Evolutionary conservation across 331 rosid genomes (phyloP), one percentile per base, ranked within the genome.

Genomic region (Arachis monticola): DNA sequence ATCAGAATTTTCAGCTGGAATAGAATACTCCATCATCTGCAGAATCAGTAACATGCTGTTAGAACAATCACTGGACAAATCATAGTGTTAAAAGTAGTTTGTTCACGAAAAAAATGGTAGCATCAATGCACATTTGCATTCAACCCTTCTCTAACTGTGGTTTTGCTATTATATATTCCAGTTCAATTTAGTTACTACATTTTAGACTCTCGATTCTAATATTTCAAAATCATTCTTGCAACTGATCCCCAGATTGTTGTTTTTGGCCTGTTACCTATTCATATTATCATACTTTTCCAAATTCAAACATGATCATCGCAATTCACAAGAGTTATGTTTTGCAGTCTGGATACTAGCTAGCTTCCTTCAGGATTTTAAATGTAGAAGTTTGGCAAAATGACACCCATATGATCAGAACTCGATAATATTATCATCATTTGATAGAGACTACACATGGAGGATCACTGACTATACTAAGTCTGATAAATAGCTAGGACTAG

Each of bases 11-110:
- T 80, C 72, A 35, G 71, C 11, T 62, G 79, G 80, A 76, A 80
- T 55, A 74, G 81, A 81, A 78, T 75, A 82, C 71, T 88, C 92
- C 59, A 81, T 76, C 63, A 89, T 77, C 97, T 93, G 85, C 87
- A 76, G 64, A 81, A 65, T 78, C 41, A 73, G 27, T 10, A 51
- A 64, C 38, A 1, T 71, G 52, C 57, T 55, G 70, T 84, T 48
- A 84, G 69, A 83, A 81, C 82, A 72, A 57, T 67, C 71, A 72
- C 8, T 41, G 51, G 69, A 61, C 40, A 13, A 47, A 47, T 45
- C 12, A 27, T 62, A 41, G 10, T 40, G 22, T 2, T 32, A 22
- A 69, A 22, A 67, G 5, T 17, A 7, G 46, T 42, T 13, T 14
- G 47, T 17, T 35, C 4, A 2, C 40, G 64, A 3, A 32, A 41